Percentiles rank a stretch among this genome's conserved stretches.
Evolutionary conservation across 1,284 basidiomycete species (phyloP).

Genomic region (Sporisorium graminicola): DNA sequence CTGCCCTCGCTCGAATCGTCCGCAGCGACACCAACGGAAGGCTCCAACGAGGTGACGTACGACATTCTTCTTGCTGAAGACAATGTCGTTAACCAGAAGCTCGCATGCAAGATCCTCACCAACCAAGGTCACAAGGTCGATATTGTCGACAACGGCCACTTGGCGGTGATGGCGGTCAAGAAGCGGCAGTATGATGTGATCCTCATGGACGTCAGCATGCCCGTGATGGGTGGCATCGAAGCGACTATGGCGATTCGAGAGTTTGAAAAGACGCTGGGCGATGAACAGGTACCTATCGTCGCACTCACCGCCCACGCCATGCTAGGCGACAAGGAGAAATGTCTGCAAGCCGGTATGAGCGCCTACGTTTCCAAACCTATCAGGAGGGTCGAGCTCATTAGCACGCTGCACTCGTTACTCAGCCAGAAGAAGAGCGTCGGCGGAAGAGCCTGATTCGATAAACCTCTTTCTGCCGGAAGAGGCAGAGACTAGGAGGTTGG

Average conservation of each 20-base stretch:
- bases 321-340: conserved; percentile 69
- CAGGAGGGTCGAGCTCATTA: conserved; percentile 63
- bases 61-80: conserved; percentile 98
- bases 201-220: conserved; percentile 91
- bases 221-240: conserved; percentile 73
- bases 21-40: conserved; percentile 82
- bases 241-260: conserved; percentile 77
- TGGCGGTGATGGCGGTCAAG: conserved; percentile 90
- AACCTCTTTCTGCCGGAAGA: conserved; percentile 17
- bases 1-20: conserved; percentile 94
- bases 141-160: conserved; percentile 95
- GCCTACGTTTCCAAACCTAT: conserved; percentile 67
- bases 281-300: conserved; percentile 88
- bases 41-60: conserved; percentile 84
- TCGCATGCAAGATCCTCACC: conserved; percentile 96
- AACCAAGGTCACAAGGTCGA: conserved; percentile 96
- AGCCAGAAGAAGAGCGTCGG: conserved; percentile 49
- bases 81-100: conserved; percentile 96
- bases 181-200: conserved; percentile 76
- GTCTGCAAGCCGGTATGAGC: conserved; percentile 65
- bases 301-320: conserved; percentile 89
- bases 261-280: conserved; percentile 82
- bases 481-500: not conserved
- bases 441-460: conserved; percentile 18
- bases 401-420: conserved; percentile 60